These are phyloP conservation scores for Hypoxylon lienhwacheense DNA, from an alignment of 495 filamentous ascomycete species.

Conservation along the genomic window DNA sequence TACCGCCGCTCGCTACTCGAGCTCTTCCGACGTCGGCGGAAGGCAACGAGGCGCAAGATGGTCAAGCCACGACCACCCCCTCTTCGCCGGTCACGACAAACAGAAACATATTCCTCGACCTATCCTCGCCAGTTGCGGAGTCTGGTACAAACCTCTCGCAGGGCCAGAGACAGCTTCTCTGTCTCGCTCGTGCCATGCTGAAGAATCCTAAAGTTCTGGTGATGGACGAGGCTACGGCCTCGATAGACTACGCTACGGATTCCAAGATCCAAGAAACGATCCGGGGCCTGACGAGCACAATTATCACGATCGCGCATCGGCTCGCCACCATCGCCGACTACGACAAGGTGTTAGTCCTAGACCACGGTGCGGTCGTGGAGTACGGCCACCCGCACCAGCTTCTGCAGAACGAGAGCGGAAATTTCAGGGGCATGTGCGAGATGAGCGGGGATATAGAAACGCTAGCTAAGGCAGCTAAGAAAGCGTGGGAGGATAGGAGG, in stretches of 20 bases:
- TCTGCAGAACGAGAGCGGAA: slow-evolving; percentile 64
- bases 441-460: slow-evolving; percentile 84
- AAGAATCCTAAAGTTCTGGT: slow-evolving; percentile 89
- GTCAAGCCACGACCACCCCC: slow-evolving; percentile 25
- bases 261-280: slow-evolving; percentile 95
- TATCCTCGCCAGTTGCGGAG: slow-evolving; percentile 82
- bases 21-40: slow-evolving; percentile 17
- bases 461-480: slow-evolving; percentile 74
- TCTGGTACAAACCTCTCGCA: slow-evolving; percentile 96
- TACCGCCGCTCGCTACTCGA: slow-evolving; percentile 23
- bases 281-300: slow-evolving; percentile 85
- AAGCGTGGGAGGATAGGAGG: slow-evolving; percentile 51
- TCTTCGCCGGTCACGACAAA: slow-evolving; percentile 58
- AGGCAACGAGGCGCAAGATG: slow-evolving; percentile 12
- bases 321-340: slow-evolving; percentile 97
- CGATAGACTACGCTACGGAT: slow-evolving; percentile 96
- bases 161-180: slow-evolving; percentile 93
- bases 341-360: slow-evolving; percentile 95
- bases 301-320: slow-evolving; percentile 97
- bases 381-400: slow-evolving; percentile 85
- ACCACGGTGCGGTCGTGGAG: slow-evolving; percentile 85
- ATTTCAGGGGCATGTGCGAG: slow-evolving; percentile 92
- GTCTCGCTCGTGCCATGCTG: slow-evolving; percentile 90
- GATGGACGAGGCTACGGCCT: slow-evolving; percentile 99
- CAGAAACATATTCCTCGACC: slow-evolving; percentile 91